Evolutionary conservation across 2,329 filamentous ascomycete species (phyloP).

Genomic region (Alternaria arbusti): DNA sequence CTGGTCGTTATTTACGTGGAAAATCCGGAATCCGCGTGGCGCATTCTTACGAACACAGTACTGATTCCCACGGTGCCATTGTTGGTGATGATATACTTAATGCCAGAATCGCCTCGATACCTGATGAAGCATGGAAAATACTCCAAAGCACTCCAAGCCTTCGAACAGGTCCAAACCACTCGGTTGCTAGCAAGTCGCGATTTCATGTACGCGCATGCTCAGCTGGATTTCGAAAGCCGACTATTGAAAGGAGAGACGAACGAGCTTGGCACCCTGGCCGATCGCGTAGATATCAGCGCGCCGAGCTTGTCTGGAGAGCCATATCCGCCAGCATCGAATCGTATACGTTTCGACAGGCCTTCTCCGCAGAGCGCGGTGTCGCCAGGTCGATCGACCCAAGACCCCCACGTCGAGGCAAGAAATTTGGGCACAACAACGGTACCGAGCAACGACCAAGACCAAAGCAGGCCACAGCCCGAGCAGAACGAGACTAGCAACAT

Average conservation of each 20-base stretch:
- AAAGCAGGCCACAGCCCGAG: background rate
- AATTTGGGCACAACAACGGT: background rate
- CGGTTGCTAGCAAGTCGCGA: conserved; percentile 24
- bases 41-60: conserved; percentile 28
- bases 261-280: conserved; percentile 16
- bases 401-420: background rate
- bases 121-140: conserved; percentile 33
- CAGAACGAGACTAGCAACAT: background rate
- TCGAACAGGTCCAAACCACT: conserved; percentile 26
- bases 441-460: background rate
- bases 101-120: conserved; percentile 27
- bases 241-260: conserved; percentile 15
- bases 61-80: conserved; percentile 27
- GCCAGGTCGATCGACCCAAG: background rate
- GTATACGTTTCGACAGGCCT: no score
- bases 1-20: conserved; percentile 18
- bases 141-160: conserved; percentile 23
- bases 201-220: conserved; percentile 33
- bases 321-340: background rate
- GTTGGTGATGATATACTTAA: conserved; percentile 28
- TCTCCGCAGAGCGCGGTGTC: no score
- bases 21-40: conserved; percentile 10
- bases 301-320: background rate
- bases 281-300: conserved; percentile 13
- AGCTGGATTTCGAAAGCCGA: conserved; percentile 29